A percentile compares a stretch with the other conserved stretches of the same genome.
These are phyloP conservation scores for Mortierella sp. DNA, from an alignment of 371 early-diverging fungal species.

Conservation along the genomic window DNA sequence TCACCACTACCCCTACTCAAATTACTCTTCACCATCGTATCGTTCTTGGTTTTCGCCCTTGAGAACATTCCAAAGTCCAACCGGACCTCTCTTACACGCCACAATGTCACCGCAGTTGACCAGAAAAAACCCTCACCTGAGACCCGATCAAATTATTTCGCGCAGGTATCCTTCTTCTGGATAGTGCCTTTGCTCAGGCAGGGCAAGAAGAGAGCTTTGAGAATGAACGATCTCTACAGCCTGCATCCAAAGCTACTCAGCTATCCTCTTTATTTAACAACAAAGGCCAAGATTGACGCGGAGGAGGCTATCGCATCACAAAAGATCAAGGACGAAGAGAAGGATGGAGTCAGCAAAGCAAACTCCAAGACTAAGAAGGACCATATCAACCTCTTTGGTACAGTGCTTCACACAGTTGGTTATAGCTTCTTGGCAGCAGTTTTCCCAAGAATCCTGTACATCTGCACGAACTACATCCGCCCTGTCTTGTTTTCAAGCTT, in stretches of 20 bases:
- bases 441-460: conserved; percentile 69
- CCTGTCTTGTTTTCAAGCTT: conserved; percentile 78
- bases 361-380: not conserved
- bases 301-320: conserved; percentile 26
- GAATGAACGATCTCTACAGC: conserved; percentile 86
- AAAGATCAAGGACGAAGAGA: conserved; percentile 66
- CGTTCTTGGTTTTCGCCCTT: conserved; percentile 65
- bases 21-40: conserved; percentile 58
- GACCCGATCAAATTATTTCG: conserved; percentile 84
- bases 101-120: conserved; percentile 66
- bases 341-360: not conserved
- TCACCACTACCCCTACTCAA: conserved; percentile 50
- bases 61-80: conserved; percentile 61
- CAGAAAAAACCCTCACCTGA: conserved; percentile 70
- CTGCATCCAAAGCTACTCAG: conserved; percentile 60
- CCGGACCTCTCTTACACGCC: conserved; percentile 11
- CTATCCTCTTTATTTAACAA: conserved; percentile 33
- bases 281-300: conserved; percentile 32
- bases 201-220: conserved; percentile 78
- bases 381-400: conserved; percentile 22
- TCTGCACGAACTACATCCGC: conserved; percentile 77
- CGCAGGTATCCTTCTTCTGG: conserved; percentile 89
- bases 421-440: conserved; percentile 17
- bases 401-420: conserved; percentile 71
- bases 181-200: conserved; percentile 87